phyloP scores from a whole-genome alignment of 306 rosid species.

The Cyamopsis tetragonoloba region DNA sequence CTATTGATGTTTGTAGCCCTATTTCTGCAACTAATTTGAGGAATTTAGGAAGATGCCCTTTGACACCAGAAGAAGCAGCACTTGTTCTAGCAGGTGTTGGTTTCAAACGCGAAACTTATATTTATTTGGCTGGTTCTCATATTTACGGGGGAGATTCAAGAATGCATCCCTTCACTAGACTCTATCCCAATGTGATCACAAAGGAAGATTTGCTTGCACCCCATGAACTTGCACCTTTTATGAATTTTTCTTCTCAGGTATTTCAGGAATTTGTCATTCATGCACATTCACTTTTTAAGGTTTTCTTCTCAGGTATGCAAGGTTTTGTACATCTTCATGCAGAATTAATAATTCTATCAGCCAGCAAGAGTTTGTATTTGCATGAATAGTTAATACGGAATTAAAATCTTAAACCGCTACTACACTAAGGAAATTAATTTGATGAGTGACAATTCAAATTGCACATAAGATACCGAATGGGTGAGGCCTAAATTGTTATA shows the following conservation, averaged over 20 bases:
- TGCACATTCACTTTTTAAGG: too few species aligned
- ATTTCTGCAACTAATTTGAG: constrained; percentile 60
- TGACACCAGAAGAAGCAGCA: constrained; percentile 97
- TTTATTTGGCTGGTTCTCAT: constrained; percentile 87
- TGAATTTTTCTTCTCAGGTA: constrained; percentile 92
- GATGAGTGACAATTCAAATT: too few species aligned
- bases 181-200: constrained; percentile 83
- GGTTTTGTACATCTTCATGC: too few species aligned
- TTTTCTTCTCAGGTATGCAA: too few species aligned
- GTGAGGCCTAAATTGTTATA: too few species aligned
- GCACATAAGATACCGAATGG: too few species aligned
- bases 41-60: constrained; percentile 78
- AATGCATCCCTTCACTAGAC: constrained; percentile 69
- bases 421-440: too few species aligned
- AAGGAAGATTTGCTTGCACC: constrained; percentile 75
- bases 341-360: too few species aligned
- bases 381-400: too few species aligned
- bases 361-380: too few species aligned
- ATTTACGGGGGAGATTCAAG: constrained; percentile 72
- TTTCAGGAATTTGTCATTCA: too few species aligned
- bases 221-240: constrained; percentile 74
- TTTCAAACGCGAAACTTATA: constrained; percentile 59
- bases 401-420: too few species aligned
- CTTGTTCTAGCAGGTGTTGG: constrained; percentile 88
- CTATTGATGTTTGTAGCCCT: constrained; percentile 33